Evolutionary conservation across 257 asterid genomes (phyloP), one percentile per base, ranked within the genome.

Genomic region (Solanum verrucosum): DNA sequence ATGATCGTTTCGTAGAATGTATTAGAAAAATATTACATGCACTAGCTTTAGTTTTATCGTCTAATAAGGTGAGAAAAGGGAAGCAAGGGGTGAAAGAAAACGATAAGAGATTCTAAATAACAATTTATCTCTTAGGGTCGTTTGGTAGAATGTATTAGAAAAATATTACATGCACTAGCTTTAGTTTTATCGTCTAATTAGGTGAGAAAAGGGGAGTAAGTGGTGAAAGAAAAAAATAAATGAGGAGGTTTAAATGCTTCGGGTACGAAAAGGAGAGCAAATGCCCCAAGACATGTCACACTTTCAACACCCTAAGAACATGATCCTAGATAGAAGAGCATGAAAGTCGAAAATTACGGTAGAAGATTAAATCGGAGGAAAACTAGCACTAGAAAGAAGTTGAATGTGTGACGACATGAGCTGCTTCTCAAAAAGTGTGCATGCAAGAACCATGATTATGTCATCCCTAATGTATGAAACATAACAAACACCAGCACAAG

Each of bases 371-470:
- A 63, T n/a, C 3, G 0, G 35, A 70, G 75, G 12, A 70, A 70
- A 29, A 3, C 16, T 21, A n/a, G 87, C 37, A 38, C 2, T 35
- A 29, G 33, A 67, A 27, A 89, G 91, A 84, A 75, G 75, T 71
- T 44, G 40, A 60, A 56, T 87, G 9, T 65, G 89, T 29, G 63
- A 63, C 87, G 87, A 59, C 86, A 91, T 87, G 84, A 86, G 49
- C 84, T 87, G 88, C 87, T 38, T n/a, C 38, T 1, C 74, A 21
- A 52, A 60, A 27, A 27, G 87, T 56, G 34, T 4, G 23, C 94
- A 92, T 86, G 92, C 92, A 87, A 88, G 86, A 86, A 78, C 75
- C 91, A 52, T 92, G 93, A 60, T 83, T 71, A 86, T 65, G 84
- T 85, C 93, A 91, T 88, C 65, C 91, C 67, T 60, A 74, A 33